A percentile compares a stretch with the other conserved stretches of the same genome.
phyloP scores from a whole-genome alignment of 352 stramenopile species.

The Thraustochytrium striatum region DNA sequence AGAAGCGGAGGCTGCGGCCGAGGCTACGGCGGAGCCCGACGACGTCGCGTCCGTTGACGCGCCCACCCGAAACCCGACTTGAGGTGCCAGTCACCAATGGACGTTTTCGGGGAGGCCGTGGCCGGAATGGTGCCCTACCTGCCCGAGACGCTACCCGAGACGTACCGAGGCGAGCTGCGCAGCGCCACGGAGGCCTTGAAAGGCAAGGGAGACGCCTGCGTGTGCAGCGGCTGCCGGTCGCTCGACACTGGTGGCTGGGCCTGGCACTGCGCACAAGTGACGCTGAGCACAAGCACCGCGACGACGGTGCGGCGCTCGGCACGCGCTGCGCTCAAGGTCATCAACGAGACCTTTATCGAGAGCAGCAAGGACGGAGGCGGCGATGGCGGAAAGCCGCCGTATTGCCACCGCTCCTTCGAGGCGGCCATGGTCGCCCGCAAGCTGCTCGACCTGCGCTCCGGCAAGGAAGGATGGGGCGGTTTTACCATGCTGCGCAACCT shows the following conservation, averaged over 20 bases:
- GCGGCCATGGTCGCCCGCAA: constrained; percentile 8
- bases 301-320: constrained; percentile 5
- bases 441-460: not conserved
- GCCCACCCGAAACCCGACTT: too few relatives aligned
- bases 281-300: not conserved
- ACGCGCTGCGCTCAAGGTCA: not conserved
- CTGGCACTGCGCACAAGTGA: not conserved
- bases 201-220: not conserved
- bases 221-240: constrained; percentile 10
- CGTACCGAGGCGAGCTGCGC: too few relatives aligned
- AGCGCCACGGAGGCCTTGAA: too few relatives aligned
- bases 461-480: not conserved
- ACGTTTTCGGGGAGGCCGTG: too few relatives aligned
- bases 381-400: too few relatives aligned
- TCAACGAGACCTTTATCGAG: not conserved
- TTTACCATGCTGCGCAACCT: constrained; percentile 6
- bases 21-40: too few relatives aligned
- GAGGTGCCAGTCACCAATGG: too few relatives aligned
- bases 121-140: too few relatives aligned
- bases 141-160: too few relatives aligned
- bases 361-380: not conserved
- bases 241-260: constrained; percentile 16
- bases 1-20: too few relatives aligned
- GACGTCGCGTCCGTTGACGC: too few relatives aligned
- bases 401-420: constrained; percentile 8